A percentile compares a stretch with the other conserved stretches of the same genome.
phyloP scores from a whole-genome alignment of 441 rosid genomes.

The Gossypium davidsonii region DNA sequence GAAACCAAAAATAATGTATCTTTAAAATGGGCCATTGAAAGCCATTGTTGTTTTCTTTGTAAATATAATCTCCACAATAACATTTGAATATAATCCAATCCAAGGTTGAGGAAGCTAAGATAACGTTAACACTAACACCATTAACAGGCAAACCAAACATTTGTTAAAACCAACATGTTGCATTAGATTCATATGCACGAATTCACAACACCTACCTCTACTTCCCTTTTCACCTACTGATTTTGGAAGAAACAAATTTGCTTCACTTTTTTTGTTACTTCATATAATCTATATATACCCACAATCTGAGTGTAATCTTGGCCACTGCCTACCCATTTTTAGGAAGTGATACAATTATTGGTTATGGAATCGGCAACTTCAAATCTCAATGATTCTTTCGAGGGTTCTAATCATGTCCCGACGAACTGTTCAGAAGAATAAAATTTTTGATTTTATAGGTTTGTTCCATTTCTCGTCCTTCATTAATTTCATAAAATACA shows the following conservation, averaged over 20 bases:
- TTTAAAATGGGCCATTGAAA: neutral
- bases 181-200: neutral
- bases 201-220: neutral
- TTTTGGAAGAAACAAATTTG: neutral
- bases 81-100: neutral
- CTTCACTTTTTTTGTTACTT: neutral
- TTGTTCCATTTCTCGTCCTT: slow-evolving; percentile 8
- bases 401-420: slow-evolving; percentile 80
- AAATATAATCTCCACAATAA: neutral
- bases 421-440: slow-evolving; percentile 70
- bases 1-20: neutral
- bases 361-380: slow-evolving; percentile 20
- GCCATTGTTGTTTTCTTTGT: neutral
- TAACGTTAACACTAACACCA: neutral
- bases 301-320: neutral
- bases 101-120: neutral
- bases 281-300: neutral
- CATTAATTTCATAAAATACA: neutral
- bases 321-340: neutral
- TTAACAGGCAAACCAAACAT: neutral
- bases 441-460: slow-evolving; percentile 86
- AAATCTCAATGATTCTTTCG: slow-evolving; percentile 34
- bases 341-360: neutral
- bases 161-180: neutral
- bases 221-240: neutral